Conservation (phyloP, 225 moss, liverwort and hornwort species). For the Sphagnum contortum region DNA sequence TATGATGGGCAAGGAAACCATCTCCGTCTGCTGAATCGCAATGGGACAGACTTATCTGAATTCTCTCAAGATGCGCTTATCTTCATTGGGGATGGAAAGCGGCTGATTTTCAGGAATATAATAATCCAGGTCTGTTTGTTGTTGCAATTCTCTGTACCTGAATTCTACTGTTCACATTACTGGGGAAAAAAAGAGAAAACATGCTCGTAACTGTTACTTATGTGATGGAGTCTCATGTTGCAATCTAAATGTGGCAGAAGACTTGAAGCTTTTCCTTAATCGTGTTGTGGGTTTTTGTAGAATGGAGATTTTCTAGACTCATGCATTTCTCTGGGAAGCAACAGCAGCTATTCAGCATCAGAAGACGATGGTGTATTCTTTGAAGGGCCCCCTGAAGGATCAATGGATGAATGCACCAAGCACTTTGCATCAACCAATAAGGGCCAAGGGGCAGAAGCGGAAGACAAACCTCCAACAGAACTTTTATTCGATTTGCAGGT, state of each 20-base stretch:
- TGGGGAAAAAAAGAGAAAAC: too few species aligned
- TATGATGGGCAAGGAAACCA: slow-evolving; percentile 80
- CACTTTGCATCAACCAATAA: too few species aligned
- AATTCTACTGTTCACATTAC: too few species aligned
- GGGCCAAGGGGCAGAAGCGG: too few species aligned
- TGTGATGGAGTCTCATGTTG: too few species aligned
- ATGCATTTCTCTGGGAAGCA: slow-evolving; percentile 74
- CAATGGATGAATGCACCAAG: neutral
- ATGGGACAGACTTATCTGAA: slow-evolving; percentile 58
- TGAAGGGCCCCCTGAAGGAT: slow-evolving; percentile 58
- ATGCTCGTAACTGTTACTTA: too few species aligned
- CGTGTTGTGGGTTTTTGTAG: slow-evolving; percentile 23
- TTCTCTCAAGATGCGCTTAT: slow-evolving; percentile 64
- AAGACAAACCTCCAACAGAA: slow-evolving; percentile 41
- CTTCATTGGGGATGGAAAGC: slow-evolving; percentile 77
- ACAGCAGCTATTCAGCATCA: slow-evolving; percentile 73
- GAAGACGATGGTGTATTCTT: slow-evolving; percentile 75
- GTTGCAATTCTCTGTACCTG: too few species aligned
- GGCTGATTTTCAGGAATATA: slow-evolving; percentile 65
- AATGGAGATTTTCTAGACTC: slow-evolving; percentile 91
- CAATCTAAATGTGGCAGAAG: too few species aligned
- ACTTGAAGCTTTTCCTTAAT: too few species aligned
- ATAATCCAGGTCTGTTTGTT: slow-evolving; percentile 59
- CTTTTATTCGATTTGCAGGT: slow-evolving; percentile 72
- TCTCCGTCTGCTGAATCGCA: slow-evolving; percentile 61